These are phyloP conservation scores for Neobulgaria alba DNA, from an alignment of 2,329 filamentous ascomycete species.

Conservation along the genomic window DNA sequence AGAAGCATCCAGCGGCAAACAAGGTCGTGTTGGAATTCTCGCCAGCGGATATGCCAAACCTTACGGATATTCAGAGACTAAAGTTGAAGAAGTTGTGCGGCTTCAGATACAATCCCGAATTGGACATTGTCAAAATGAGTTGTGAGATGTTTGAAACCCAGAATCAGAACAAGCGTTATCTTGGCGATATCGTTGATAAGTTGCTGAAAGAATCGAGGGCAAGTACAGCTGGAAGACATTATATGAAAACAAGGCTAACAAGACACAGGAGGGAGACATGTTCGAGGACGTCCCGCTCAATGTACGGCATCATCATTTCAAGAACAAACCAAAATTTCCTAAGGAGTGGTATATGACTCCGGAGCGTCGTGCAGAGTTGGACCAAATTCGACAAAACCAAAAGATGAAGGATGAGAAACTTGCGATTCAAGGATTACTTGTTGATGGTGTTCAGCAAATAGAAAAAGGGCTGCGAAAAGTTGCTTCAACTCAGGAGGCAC, in stretches of 20 bases:
- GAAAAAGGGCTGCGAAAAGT: slow-evolving; percentile 30
- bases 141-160: slow-evolving; percentile 82
- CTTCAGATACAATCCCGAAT: slow-evolving; percentile 77
- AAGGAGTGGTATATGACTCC: slow-evolving; percentile 73
- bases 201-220: slow-evolving; percentile 68
- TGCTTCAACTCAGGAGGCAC: slow-evolving; percentile 10
- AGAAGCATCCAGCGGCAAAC: slow-evolving; percentile 79
- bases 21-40: slow-evolving; percentile 94
- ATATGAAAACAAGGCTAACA: slow-evolving; percentile 11
- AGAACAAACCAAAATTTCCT: slow-evolving; percentile 63
- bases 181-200: slow-evolving; percentile 67
- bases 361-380: slow-evolving; percentile 56
- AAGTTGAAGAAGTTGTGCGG: slow-evolving; percentile 88
- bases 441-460: slow-evolving; percentile 48
- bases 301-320: slow-evolving; percentile 70
- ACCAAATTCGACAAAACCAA: slow-evolving; percentile 45
- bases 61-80: slow-evolving; percentile 57
- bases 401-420: slow-evolving; percentile 46
- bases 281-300: slow-evolving; percentile 89
- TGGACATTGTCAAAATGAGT: slow-evolving; percentile 76
- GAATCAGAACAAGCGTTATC: slow-evolving; percentile 94
- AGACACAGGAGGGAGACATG: slow-evolving; percentile 56
- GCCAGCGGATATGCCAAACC: slow-evolving; percentile 58
- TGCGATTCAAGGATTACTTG: slow-evolving; percentile 43
- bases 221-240: slow-evolving; percentile 14